A percentile compares a stretch with the other conserved stretches of the same genome.
phyloP scores from a whole-genome alignment of 768 basidiomycete species.

The Lactarius sanguifluus region DNA sequence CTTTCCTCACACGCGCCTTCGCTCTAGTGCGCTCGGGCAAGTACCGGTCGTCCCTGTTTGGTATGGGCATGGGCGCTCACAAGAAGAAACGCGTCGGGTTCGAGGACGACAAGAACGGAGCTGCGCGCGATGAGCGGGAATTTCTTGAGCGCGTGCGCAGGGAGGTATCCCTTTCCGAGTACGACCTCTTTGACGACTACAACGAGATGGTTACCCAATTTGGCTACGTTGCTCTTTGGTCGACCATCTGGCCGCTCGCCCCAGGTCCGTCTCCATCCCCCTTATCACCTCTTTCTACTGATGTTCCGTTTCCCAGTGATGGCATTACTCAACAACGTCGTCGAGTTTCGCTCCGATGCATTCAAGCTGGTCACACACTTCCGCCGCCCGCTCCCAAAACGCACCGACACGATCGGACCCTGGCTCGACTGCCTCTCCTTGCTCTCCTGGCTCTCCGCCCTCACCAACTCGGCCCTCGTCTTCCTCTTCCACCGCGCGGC shows the following conservation, averaged over 20 bases:
- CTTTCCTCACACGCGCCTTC: slow-evolving; percentile 67
- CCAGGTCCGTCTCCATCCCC: slow-evolving; percentile 48
- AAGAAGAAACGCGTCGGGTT: slow-evolving; percentile 71
- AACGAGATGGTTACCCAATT: slow-evolving; percentile 97
- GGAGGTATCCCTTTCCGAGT: slow-evolving; percentile 78
- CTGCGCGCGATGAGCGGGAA: slow-evolving; percentile 58
- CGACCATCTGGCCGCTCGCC: slow-evolving; percentile 90
- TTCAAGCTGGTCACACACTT: slow-evolving; percentile 90
- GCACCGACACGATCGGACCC: slow-evolving; percentile 89
- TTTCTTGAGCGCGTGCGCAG: slow-evolving; percentile 77
- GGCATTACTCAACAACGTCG: slow-evolving; percentile 87
- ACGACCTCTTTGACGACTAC: slow-evolving; percentile 84
- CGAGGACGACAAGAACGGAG: slow-evolving; percentile 61
- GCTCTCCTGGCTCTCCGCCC: slow-evolving; percentile 85
- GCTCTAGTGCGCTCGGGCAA: slow-evolving; percentile 46
- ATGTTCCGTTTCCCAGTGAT: slow-evolving; percentile 48
- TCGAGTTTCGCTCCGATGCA: slow-evolving; percentile 92
- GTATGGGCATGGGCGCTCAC: slow-evolving; percentile 27
- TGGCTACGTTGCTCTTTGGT: slow-evolving; percentile 91
- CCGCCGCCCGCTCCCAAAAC: slow-evolving; percentile 79
- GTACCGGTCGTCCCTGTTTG: slow-evolving; percentile 27
- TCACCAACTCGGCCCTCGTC: slow-evolving; percentile 87
- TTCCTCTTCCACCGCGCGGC: slow-evolving; percentile 71
- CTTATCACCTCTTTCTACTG: neutral
- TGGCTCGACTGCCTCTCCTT: slow-evolving; percentile 90